Evolutionary conservation across 495 filamentous ascomycete genomes (phyloP), one percentile per base, ranked within the genome.

Genomic region (Aspergillus mulundensis): DNA sequence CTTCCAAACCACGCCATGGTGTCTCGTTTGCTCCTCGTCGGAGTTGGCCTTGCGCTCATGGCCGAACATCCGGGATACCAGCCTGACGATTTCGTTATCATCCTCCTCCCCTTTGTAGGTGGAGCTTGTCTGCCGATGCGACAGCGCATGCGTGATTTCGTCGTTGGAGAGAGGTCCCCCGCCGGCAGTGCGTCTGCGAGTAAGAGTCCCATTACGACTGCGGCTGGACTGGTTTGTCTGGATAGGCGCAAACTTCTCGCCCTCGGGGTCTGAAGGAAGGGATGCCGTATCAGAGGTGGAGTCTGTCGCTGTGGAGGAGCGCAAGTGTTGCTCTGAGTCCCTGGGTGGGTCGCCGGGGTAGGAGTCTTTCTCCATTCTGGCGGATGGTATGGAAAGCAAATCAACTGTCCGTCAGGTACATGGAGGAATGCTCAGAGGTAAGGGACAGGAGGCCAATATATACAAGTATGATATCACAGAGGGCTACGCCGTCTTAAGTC

Each of bases 11-110:
- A 86, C 76, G 24, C 84, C 83, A 4, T 80, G 67, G 60, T 81
- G 76, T 32, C 81, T 70, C 2, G 75, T 74, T 55, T 87, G 82
- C 65, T 88, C 86, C 62, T 88, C 87, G 53, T 87, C 80, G 0
- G 84, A 87, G 7, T 81, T 67, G 16, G 75, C 78, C 56, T 85
- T 81, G 28, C 86, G 71, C 40, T 81, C 76, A 41, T 70, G 71
- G 25, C 78, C 87, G 62, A 85, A 90, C 78, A 87, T 87, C 1
- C 80, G 77, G 18, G 84, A 85, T 59, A 88, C 79, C 14, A 87
- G 56, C 25, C 63, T 70, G 56, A 83, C 72, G 34, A 88, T 81
- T 63, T 71, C 77, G 61, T 75, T 76, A 48, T 84, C 62, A 5
- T 62, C 62, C 3, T 40, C 25, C 42, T 83, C 81, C 18, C 78